A percentile compares a stretch with the other conserved stretches of the same genome.
phyloP scores from a whole-genome alignment of 768 basidiomycete species.

The Brasilioporus rufonigricans region DNA sequence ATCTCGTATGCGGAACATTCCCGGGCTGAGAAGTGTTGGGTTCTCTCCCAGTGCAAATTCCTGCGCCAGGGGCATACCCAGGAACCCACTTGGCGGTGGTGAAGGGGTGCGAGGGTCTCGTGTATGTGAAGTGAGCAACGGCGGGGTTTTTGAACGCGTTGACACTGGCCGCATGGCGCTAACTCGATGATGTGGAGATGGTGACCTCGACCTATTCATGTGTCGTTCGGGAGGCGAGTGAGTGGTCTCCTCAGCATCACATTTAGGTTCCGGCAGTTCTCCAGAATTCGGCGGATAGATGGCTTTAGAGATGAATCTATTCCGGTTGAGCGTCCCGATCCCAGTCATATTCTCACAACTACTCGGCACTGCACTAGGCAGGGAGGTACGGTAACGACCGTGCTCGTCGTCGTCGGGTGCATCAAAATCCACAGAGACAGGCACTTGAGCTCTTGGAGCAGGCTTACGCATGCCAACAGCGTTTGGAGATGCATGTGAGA shows the following conservation, averaged over 20 bases:
- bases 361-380: constrained; percentile 54
- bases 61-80: constrained; percentile 19
- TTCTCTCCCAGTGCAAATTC: constrained; percentile 24
- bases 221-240: constrained; percentile 18
- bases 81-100: constrained; percentile 17
- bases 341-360: constrained; percentile 65
- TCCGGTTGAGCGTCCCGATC: constrained; percentile 43
- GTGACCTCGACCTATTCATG: constrained; percentile 20
- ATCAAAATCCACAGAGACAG: constrained; percentile 52
- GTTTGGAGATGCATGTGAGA: constrained; percentile 20
- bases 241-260: constrained; percentile 17
- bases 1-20: constrained; percentile 56
- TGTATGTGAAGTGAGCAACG: constrained; percentile 32
- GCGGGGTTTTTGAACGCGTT: constrained; percentile 41
- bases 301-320: constrained; percentile 24
- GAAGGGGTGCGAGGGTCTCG: constrained; percentile 26
- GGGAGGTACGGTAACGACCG: constrained; percentile 38
- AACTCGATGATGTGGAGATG: constrained; percentile 23
- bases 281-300: constrained; percentile 9
- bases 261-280: constrained; percentile 8
- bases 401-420: constrained; percentile 34
- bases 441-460: constrained; percentile 61
- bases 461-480: constrained; percentile 52
- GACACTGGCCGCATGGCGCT: constrained; percentile 34
- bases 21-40: constrained; percentile 48